Conservation (phyloP, 164 flowering plant species). For the Sextonia rubra region DNA sequence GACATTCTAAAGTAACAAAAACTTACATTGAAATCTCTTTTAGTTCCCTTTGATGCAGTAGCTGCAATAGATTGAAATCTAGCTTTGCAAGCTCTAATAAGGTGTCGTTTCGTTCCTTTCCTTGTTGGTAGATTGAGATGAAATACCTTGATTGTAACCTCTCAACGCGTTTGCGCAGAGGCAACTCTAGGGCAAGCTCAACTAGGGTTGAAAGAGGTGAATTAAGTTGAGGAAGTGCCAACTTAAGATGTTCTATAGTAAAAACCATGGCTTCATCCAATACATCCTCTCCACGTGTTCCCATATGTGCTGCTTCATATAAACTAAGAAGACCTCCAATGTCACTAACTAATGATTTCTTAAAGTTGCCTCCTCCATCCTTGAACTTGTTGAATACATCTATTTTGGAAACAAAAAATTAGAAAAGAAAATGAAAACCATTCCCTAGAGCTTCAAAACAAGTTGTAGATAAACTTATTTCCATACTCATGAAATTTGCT, state of each 20-base stretch:
- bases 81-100: slow-evolving; percentile 12
- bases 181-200: slow-evolving; percentile 12
- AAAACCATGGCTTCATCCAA: slow-evolving; percentile 25
- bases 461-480: too few relatives aligned
- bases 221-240: background rate
- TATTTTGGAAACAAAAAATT: background rate
- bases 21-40: slow-evolving; percentile 13
- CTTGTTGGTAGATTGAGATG: slow-evolving; percentile 16
- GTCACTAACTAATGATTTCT: slow-evolving; percentile 2
- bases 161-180: slow-evolving; percentile 12
- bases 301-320: slow-evolving; percentile 22
- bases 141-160: slow-evolving; percentile 15
- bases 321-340: slow-evolving; percentile 16
- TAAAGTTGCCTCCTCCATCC: slow-evolving; percentile 34
- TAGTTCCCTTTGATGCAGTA: slow-evolving; percentile 21
- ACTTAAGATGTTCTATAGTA: slow-evolving; percentile 13
- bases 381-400: slow-evolving; percentile 19
- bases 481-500: too few relatives aligned
- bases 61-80: slow-evolving; percentile 16
- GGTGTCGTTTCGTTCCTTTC: background rate
- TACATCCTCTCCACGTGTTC: slow-evolving; percentile 17
- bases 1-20: background rate
- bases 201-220: slow-evolving; percentile 17
- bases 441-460: background rate
- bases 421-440: background rate